phyloP scores from a whole-genome alignment of 2,329 filamentous ascomycete species.

The Cladosporium oxysporum region DNA sequence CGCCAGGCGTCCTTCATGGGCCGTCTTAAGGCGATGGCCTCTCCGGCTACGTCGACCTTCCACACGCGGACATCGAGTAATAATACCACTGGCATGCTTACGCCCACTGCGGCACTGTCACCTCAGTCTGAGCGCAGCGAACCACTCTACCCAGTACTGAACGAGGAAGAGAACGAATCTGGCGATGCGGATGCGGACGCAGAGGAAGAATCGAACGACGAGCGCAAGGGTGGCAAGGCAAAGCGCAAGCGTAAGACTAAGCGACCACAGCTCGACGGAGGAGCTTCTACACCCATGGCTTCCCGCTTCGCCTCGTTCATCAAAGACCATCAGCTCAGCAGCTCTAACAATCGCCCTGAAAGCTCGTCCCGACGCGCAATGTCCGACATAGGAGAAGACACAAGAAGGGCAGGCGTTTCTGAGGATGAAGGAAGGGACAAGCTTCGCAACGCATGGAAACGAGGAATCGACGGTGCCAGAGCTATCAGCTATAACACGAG shows the following conservation, averaged over 20 bases:
- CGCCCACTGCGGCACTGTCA: slow-evolving; percentile 32
- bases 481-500: slow-evolving; percentile 48
- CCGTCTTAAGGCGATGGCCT: slow-evolving; percentile 34
- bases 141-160: slow-evolving; percentile 32
- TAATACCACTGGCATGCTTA: slow-evolving; percentile 24
- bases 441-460: slow-evolving; percentile 49
- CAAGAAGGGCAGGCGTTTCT: slow-evolving; percentile 48
- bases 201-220: slow-evolving; percentile 60
- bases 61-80: slow-evolving; percentile 25
- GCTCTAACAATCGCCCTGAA: slow-evolving; percentile 59
- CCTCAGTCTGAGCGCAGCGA: slow-evolving; percentile 38
- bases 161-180: slow-evolving; percentile 63
- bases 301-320: slow-evolving; percentile 54
- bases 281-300: slow-evolving; percentile 60
- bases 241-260: slow-evolving; percentile 55
- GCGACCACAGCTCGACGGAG: slow-evolving; percentile 55
- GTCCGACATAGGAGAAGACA: slow-evolving; percentile 43
- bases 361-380: slow-evolving; percentile 58
- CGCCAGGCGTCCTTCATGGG: slow-evolving; percentile 33
- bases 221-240: slow-evolving; percentile 11
- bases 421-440: slow-evolving; percentile 54
- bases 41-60: slow-evolving; percentile 24
- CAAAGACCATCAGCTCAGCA: slow-evolving; percentile 46
- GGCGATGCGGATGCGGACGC: slow-evolving; percentile 73
- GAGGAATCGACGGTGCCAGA: slow-evolving; percentile 49